Evolutionary conservation across 1,284 basidiomycete species (phyloP), one percentile per base, ranked within the genome.

Genomic region (Cystobasidiaceae sp.): DNA sequence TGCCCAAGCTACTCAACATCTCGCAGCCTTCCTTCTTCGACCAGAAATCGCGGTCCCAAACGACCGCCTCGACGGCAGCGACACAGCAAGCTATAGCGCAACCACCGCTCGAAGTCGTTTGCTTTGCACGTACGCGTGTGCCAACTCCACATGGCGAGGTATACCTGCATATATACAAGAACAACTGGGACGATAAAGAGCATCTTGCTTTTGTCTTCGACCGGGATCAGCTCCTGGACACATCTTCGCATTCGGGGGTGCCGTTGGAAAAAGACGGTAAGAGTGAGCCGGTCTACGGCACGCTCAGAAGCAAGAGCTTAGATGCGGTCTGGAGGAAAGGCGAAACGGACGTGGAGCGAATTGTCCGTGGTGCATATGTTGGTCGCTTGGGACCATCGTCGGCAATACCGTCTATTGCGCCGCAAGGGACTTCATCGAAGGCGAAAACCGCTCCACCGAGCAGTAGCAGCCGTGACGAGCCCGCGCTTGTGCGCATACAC

Each of bases 191-290:
- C 66, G 91, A 92, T 78, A 46, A 98, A 98, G 96, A 99, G 75
- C 96, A 99, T 75, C 83, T 99, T n/a, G 94, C 96, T 0, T 85
- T 99, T 63, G 93, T 98, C 67, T 84, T 94, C 51, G 96, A 98
- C 77, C 83, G 90, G 17, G 87, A 87, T 0, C 93, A 97, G 77
- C 78, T 83, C 32, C 77, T 68, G 43, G 67, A 79, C 39, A 67
- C 73, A 1, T 25, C 37, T 25, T 13, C 39, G 8, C 75, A 75
- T 19, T 66, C 67, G 1, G 81, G 84, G 49, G 78, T 80, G 45
- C 51, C 69, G 19, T 51, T 67, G 13, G 60, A 63, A 8, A 76
- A 70, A 45, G 64, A 79, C 43, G 67, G 73, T 15, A 52, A 37
- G 7, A 28, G 33, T 11, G 39, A 63, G 9, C 39, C 37, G 21